Evolutionary conservation across 2,329 filamentous ascomycete species (phyloP).

Genomic region (Lachnellula occidentalis): DNA sequence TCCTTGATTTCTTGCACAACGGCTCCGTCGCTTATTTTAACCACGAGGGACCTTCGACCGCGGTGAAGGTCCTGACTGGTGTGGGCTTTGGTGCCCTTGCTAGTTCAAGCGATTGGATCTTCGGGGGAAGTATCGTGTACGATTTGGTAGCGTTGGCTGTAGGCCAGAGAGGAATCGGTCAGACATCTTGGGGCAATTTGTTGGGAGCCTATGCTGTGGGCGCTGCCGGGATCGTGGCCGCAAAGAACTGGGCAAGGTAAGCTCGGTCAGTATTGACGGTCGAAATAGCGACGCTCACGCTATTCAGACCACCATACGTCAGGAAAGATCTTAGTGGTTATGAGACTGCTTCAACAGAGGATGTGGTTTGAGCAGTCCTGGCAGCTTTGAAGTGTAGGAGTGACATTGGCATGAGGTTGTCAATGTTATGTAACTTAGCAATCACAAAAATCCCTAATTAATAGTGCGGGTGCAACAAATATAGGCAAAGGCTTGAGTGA

Average conservation of each 20-base stretch:
- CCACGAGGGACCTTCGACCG: constrained; percentile 38
- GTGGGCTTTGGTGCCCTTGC: constrained; percentile 46
- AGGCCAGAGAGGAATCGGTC: constrained; percentile 43
- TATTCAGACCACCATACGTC: constrained; percentile 19
- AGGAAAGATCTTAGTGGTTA: constrained; percentile 14
- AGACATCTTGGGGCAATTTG: constrained; percentile 44
- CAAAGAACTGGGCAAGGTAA: constrained; percentile 48
- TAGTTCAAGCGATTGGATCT: constrained; percentile 52
- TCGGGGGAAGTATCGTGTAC: constrained; percentile 54
- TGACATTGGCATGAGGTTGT: not conserved
- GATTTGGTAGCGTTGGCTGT: constrained; percentile 49
- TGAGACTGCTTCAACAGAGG: constrained; percentile 15
- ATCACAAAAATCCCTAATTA: not conserved
- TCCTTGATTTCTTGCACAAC: constrained; percentile 55
- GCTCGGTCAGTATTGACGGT: constrained; percentile 17
- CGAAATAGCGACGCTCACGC: constrained; percentile 6
- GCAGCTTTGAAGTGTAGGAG: not conserved
- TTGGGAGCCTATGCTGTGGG: constrained; percentile 46
- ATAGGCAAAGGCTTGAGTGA: too few species aligned
- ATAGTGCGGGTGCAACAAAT: not conserved
- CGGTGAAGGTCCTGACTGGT: constrained; percentile 47
- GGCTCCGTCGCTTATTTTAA: constrained; percentile 50
- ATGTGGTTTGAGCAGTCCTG: constrained; percentile 8
- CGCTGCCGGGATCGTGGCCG: constrained; percentile 46
- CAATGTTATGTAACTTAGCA: not conserved